Base-by-base conservation (phyloP, 805 yeast species). In the Tetrapisispora pingtungensis region DNA sequence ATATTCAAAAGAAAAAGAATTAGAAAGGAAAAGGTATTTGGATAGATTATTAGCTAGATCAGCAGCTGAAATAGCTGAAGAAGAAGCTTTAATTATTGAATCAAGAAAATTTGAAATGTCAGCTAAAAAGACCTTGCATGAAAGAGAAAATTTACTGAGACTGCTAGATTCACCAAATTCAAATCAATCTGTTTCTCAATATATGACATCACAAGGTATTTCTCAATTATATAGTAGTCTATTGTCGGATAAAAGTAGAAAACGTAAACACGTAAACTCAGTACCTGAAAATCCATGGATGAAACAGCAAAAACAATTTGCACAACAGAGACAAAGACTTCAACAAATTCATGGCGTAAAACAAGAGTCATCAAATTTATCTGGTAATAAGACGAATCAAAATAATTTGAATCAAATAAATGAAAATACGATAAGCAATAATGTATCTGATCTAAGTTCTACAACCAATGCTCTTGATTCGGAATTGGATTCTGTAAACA, bases 21-120 rank as follows among this genome's bases (percentile, higher is more conserved):
- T 73, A 18, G 86, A 81, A 53, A 75, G 98, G 49, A 93, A 93
- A 54, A 75, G 75, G 42, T 90, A 90, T 58, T 65, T 93, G 38
- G 81, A 80, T 53, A 77, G 85, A 48, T 67, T 93, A 33, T 70
- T 90, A 36, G 78, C 79, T 32, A 70, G 99, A 52, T 79, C 90
- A 2, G 97, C 98, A 1, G 95, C 97, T 0, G 98, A 93, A 60
- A 85, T 93, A 37, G 97, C 97, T 0, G 98, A 93, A 66, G 99
- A 93, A 59, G 97, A 93, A 61, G 87, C 95, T 0, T 69, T 93
- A 41, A 85, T 93, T 10, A 80, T 90, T 27, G 98, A 93, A 60
- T 94, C 97, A 2, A 76, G 95, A 40, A 80, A 90, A 51, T 85
- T 93, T 49, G 97, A 93, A 58, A 75, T 87, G 46, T 85, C 95